Percentiles rank a stretch among this genome's conserved stretches.
phyloP scores from a whole-genome alignment of 2,329 filamentous ascomycete species.

The Phaeosphaeriaceae sp. region DNA sequence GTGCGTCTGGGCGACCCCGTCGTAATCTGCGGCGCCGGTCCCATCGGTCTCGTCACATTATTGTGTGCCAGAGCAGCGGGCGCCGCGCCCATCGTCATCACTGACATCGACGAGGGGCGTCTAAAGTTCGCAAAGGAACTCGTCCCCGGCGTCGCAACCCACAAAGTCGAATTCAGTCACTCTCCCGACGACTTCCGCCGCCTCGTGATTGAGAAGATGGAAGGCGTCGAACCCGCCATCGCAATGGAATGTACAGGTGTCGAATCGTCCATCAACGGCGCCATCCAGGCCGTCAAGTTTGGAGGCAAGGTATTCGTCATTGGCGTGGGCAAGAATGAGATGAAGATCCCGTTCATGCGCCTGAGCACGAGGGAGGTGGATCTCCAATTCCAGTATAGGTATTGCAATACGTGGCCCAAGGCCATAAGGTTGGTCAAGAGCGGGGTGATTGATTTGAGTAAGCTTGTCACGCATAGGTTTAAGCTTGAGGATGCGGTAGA shows the following conservation, averaged over 20 bases:
- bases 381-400: conserved; percentile 95
- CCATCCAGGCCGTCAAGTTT: conserved; percentile 91
- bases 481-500: conserved; percentile 83
- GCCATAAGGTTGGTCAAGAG: conserved; percentile 88
- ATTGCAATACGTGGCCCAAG: conserved; percentile 94
- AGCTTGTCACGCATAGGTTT: conserved; percentile 88
- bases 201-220: conserved; percentile 73
- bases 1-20: conserved; percentile 86
- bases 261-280: conserved; percentile 83
- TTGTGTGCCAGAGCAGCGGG: conserved; percentile 86
- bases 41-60: conserved; percentile 89
- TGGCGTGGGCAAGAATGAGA: conserved; percentile 93
- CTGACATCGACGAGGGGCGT: conserved; percentile 89
- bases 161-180: conserved; percentile 69
- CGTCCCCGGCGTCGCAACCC: conserved; percentile 79
- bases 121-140: conserved; percentile 85
- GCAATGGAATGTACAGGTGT: conserved; percentile 95
- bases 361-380: conserved; percentile 91
- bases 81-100: conserved; percentile 89
- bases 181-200: conserved; percentile 73
- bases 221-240: conserved; percentile 80
- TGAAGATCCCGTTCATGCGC: conserved; percentile 94
- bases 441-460: conserved; percentile 81
- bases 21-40: conserved; percentile 89
- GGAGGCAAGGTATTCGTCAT: conserved; percentile 97